These are phyloP conservation scores for Tolypocladium tropicale DNA, from an alignment of 2,329 filamentous ascomycete genomes.

Conservation along the genomic window DNA sequence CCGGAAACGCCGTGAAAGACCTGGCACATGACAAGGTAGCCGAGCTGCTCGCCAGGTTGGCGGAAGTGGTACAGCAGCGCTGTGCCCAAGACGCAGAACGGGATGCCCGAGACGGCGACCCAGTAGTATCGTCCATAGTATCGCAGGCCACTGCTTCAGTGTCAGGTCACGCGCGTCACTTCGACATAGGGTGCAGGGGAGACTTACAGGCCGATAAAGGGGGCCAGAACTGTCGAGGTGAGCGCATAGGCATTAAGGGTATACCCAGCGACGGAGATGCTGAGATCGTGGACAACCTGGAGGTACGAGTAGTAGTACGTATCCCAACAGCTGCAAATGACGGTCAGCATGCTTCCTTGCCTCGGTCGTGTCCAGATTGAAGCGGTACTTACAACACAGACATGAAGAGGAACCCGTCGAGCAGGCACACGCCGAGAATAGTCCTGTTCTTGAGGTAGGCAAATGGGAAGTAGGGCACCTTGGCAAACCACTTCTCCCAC, in stretches of 20 bases:
- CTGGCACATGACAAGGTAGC: conserved; percentile 46
- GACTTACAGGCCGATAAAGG: neutral
- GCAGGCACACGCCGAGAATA: conserved; percentile 31
- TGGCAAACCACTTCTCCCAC: conserved; percentile 49
- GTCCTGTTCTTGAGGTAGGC: conserved; percentile 34
- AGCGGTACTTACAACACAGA: conserved; percentile 18
- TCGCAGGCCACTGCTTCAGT: neutral
- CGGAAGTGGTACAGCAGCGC: conserved; percentile 33
- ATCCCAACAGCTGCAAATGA: conserved; percentile 19
- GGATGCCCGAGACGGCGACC: conserved; percentile 21
- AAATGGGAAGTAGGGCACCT: conserved; percentile 44
- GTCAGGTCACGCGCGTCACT: neutral
- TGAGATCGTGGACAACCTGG: conserved; percentile 28
- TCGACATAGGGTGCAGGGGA: no score
- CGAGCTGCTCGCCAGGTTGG: conserved; percentile 19
- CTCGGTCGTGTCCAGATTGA: neutral
- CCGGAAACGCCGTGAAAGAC: conserved; percentile 36
- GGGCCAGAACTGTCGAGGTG: neutral
- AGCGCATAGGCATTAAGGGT: conserved; percentile 24
- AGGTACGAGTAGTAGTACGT: conserved; percentile 38
- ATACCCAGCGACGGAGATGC: conserved; percentile 24
- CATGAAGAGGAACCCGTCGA: conserved; percentile 23
- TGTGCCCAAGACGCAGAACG: conserved; percentile 29
- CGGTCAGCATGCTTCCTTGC: neutral
- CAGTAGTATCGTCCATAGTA: conserved; percentile 2